phyloP scores from a whole-genome alignment of 169 alveolate genomes.

The Miamiensis avidus region DNA sequence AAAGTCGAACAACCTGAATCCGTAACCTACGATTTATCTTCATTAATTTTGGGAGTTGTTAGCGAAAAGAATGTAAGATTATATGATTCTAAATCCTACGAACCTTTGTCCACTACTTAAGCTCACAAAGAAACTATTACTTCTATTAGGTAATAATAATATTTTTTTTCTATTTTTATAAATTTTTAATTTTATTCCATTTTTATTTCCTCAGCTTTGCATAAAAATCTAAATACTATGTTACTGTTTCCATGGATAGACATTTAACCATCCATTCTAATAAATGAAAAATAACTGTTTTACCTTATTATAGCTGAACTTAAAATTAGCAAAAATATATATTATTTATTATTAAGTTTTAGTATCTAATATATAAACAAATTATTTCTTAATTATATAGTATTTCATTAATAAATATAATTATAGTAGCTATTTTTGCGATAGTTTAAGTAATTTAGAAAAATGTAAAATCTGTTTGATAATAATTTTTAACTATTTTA shows the following conservation, averaged over 20 bases:
- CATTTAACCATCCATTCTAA: slow-evolving; percentile 1
- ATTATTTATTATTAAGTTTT: no score
- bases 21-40: slow-evolving; percentile 13
- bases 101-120: background rate
- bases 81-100: slow-evolving; percentile 7
- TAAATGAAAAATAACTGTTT: no score
- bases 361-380: no score
- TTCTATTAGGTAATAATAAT: slow-evolving; percentile 12
- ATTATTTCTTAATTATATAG: no score
- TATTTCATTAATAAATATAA: no score
- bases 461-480: no score
- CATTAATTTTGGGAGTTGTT: slow-evolving; percentile 7
- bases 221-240: background rate
- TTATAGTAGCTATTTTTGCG: no score
- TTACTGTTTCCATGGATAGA: slow-evolving; percentile 21
- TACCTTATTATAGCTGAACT: no score
- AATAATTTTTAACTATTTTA: no score
- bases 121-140: slow-evolving; percentile 7
- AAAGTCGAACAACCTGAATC: background rate
- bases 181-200: background rate
- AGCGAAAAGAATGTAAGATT: background rate
- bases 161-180: background rate
- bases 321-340: no score
- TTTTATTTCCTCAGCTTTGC: background rate
- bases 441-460: no score